Evolutionary conservation across 2,329 filamentous ascomycete species (phyloP), one percentile per base, ranked within the genome.

Genomic region (Plenodomus biglobosus): DNA sequence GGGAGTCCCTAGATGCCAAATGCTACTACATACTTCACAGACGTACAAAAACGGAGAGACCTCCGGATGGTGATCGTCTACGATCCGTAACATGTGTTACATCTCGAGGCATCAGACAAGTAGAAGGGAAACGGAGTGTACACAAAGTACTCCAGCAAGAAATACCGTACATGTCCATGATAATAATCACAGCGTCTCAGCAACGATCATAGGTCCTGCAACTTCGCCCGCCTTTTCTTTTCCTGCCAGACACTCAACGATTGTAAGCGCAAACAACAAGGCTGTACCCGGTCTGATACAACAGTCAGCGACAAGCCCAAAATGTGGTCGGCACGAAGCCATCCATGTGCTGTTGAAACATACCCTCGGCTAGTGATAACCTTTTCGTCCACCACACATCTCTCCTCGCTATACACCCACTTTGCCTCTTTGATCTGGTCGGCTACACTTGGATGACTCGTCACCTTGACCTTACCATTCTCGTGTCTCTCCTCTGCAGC

Each of bases 171-270:
- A 20, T 36, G 16, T 8, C 30, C 20, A 3, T 7, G n/a, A 11
- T 19, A 4, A 17, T 13, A n/a, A 40, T 50, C 45, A 69, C 35
- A 68, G 24, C 1, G 52, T 61, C 42, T 61, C 53, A 24, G 64
- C 60, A 34, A 77, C 66, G 53, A 81, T 69, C 64, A 77, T 75
- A 38, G 80, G 73, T 21, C 75, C 74, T 21, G 79, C 71, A 39
- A 80, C 74, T 8, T 77, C 77, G 21, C 79, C 76, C 44, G 74
- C 73, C 62, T 74, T 78, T 69, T 75, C 75, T 46, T 67, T 71
- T 18, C 75, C 74, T 32, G 49, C 55, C 10, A 74, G 30, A 17
- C 43, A 4, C 50, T 74, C 72, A 1, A 73, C 70, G 48, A 74
- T 71, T 4, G 62, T 68, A n/a, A 74, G 56, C 8, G 70, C 57